Evolutionary conservation across 257 asterid genomes (phyloP), one percentile per base, ranked within the genome.

Genomic region (Przewalskia tangutica): DNA sequence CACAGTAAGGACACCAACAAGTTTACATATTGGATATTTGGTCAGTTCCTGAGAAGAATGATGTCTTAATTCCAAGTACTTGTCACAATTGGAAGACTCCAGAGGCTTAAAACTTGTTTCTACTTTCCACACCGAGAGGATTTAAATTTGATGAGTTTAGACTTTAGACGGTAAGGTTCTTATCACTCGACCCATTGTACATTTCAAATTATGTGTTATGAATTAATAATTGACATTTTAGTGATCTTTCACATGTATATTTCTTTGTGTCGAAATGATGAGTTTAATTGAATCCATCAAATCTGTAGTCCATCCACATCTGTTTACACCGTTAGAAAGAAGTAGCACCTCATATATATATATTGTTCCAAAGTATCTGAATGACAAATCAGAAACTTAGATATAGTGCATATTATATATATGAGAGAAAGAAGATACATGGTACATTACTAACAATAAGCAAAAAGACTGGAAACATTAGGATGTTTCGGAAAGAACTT

Each of bases 1-100:
- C 76, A 66, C 81, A 82, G 34, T 86, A 82, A 84, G 50, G 58
- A 56, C 42, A 73, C 62, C 46, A 0, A 23, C 23, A 27, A 71
- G 79, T 48, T 71, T 1, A 71, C 4, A 20, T 46, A 48, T 0
- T 16, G 44, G 27, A 16, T 36, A 66, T 36, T 20, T 3, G 42
- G 17, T 51, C 38, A 70, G 56, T 44, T 70, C 77, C 77, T 42
- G 17, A 6, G 36, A 20, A 20, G 59, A 75, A 27, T 75, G 5
- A 75, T 0, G 80, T 75, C 36, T n/a, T 48, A 23, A 50, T 48
- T 48, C 4, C 60, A 5, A 11, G 12, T 70, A 73, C 79, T 73
- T 48, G 36, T 17, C 6, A 59, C 79, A 73, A 48, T 1, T 73
- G 59, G 60, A 13, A 48, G 60, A 75, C 16, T 18, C 7, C 17